Evolutionary conservation across 768 basidiomycete genomes (phyloP).

Genomic region (Boletus pseudopeckii): DNA sequence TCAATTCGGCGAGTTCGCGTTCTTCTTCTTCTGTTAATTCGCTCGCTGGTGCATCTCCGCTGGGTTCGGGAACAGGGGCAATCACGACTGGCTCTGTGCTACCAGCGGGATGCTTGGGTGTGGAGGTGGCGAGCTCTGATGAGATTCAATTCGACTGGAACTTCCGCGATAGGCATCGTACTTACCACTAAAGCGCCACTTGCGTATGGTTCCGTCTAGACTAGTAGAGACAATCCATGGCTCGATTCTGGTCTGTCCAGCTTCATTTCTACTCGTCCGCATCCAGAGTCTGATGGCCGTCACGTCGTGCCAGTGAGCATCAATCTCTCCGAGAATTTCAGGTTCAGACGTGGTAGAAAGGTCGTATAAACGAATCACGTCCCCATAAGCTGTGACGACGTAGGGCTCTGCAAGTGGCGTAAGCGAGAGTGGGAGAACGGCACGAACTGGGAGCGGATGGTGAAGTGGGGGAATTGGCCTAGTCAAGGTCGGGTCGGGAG

Average conservation of each 20-base stretch:
- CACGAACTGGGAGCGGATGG: conserved; percentile 65
- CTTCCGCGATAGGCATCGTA: background rate
- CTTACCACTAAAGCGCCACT: conserved; percentile 74
- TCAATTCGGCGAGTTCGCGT: conserved; percentile 79
- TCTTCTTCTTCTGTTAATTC: conserved; percentile 86
- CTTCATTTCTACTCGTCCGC: conserved; percentile 43
- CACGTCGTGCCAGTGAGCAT: conserved; percentile 91
- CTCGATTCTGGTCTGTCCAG: conserved; percentile 51
- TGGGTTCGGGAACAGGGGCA: conserved; percentile 27
- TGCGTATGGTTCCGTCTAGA: conserved; percentile 83
- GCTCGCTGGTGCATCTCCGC: conserved; percentile 28
- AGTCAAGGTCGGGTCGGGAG: conserved; percentile 25
- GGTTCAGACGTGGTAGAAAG: conserved; percentile 64
- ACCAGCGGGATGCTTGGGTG: conserved; percentile 17
- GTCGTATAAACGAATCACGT: conserved; percentile 79
- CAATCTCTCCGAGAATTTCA: conserved; percentile 67
- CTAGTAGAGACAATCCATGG: conserved; percentile 83
- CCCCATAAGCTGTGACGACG: conserved; percentile 79
- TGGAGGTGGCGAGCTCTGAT: conserved; percentile 29
- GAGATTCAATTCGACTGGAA: background rate
- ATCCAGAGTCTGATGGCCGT: conserved; percentile 73
- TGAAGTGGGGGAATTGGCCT: conserved; percentile 50
- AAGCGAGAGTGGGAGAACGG: conserved; percentile 64
- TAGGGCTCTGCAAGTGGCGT: conserved; percentile 69
- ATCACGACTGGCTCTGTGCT: conserved; percentile 16